Evolutionary conservation across 2,329 filamentous ascomycete species (phyloP), one percentile per base, ranked within the genome.

Genomic region (Teratosphaeria epicoccoides): DNA sequence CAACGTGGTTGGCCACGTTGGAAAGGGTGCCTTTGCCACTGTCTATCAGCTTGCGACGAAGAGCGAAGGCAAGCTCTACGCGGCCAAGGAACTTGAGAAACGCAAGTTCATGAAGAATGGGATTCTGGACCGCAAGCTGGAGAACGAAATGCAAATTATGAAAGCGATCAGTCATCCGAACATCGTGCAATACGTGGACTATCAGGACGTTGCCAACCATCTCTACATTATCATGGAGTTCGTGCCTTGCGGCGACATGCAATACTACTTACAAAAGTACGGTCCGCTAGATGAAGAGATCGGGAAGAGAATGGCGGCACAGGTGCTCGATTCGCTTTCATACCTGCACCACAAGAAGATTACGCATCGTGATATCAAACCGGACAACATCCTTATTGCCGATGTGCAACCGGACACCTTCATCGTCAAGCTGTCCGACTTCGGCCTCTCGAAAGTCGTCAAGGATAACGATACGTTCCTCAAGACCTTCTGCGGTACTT

Each of bases 121-220:
- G 2, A 76, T 90, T 20, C 70, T 95, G 22, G 89, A 95, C 62
- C 84, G 89, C 59, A 95, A 94, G 68, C 85, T 97, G 12, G 88
- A 96, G 65, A 96, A 94, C 61, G 93, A 98, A 71, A 91, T 98
- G 84, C 86, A 82, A 58, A 97, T 98, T 61, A 97, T 98, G 88
- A 82, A 85, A 62, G 79, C 77, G 50, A 79, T 97, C 49, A 76
- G 83, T 50, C 93, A 98, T 73, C 80, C 82, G 2, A 91, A 97
- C 61, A 90, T 98, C 61, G 91, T 98, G 43, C 81, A 87, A 57
- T 98, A 93, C 64, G 81, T 94, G 51, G 89, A 95, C 61, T 87
- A 93, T 63, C 80, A 93, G 59, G 89, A 95, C 58, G 84, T 87
- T 73, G 81, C 83, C 44, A 77, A 87, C 37, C 76, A 89, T 65